Evolutionary conservation across 352 stramenopile genomes (phyloP).

Genomic region (Phytophthora cactorum): DNA sequence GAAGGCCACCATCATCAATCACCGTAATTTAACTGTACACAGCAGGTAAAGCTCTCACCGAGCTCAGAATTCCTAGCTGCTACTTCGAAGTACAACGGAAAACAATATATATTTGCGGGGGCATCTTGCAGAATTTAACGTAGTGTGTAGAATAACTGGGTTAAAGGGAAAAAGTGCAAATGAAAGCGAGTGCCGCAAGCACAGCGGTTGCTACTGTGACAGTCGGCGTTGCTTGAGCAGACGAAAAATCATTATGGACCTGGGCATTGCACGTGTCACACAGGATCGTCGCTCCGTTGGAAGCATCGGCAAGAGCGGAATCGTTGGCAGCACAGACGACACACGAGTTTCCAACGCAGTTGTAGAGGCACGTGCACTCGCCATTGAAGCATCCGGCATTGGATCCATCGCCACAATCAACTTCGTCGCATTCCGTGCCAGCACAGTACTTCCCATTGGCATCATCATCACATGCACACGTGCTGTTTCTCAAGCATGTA

Average conservation of each 20-base stretch:
- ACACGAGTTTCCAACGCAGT: conserved; percentile 53
- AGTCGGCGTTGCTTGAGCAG: conserved; percentile 4
- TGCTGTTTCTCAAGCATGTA: conserved; percentile 64
- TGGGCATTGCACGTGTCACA: conserved; percentile 44
- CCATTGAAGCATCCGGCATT: conserved; percentile 66
- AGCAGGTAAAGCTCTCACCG: too few species aligned
- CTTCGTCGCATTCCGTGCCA: conserved; percentile 54
- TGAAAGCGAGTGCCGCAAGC: conserved; percentile 9
- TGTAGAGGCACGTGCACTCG: conserved; percentile 61
- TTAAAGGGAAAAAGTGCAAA: conserved; percentile 3
- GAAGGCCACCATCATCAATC: too few species aligned
- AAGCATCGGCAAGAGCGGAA: conserved; percentile 32
- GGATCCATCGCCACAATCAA: conserved; percentile 50
- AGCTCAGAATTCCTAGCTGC: too few species aligned
- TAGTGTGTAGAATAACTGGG: too few species aligned
- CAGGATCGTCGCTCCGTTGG: conserved; percentile 45
- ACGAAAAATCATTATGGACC: conserved; percentile 17
- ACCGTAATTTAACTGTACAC: too few species aligned
- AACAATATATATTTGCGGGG: too few species aligned
- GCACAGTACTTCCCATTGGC: conserved; percentile 60
- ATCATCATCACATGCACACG: conserved; percentile 57
- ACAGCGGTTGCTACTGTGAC: conserved; percentile 2
- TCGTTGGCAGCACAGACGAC: conserved; percentile 51
- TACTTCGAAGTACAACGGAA: too few species aligned
- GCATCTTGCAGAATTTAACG: too few species aligned